Base-by-base conservation (phyloP, 768 basidiomycete species). In the Jaapia argillacea region DNA sequence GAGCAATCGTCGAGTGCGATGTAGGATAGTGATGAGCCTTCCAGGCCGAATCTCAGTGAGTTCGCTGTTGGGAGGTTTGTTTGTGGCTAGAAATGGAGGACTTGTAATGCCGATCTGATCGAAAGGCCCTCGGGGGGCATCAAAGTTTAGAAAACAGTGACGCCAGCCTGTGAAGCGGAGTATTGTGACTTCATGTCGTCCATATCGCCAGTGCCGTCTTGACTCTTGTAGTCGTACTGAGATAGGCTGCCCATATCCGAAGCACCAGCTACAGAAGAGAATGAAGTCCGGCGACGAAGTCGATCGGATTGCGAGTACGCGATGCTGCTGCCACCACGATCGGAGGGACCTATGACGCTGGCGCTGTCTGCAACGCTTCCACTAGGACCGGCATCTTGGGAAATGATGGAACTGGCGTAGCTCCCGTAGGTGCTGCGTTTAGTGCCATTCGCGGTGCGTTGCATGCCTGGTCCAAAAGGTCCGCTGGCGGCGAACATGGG, bases 181-280 rank as follows among this genome's bases (percentile, higher is more conserved):
- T 91, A 91, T 62, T 92, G 88, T 45, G 80, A 83, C 67, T 89
- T 86, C 73, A 90, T 77, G 58, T 92, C 88, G 58, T 91, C 88
- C 56, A 79, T 58, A 56, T 90, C 88, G 24, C 68, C 72, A 36
- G 72, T 71, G 46, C 85, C 88, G 56, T 90, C 89, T 59, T 90
- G 89, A 54, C 86, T 88, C 77, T 91, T 91, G 65, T 91, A 91
- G 55, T 89, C 75, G 48, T 72, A 75, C 55, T 75, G 77, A 31
- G 83, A 84, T 48, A 87, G 57, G 58, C 85, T 86, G 36, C 85
- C 88, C 55, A 85, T 63, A 53, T 90, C 88, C 44, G 81, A 84
- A 24, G 76, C 68, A 7, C 85, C 86, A 6, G 85, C 68, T 25
- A 83, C 77, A 24, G 79, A 84, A 14, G 82, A 75, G 56, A 88